Percentiles rank a stretch among this genome's conserved stretches.
These are phyloP conservation scores for Zygnema cylindricum DNA, from an alignment of 139 green algal species.

Conservation along the genomic window DNA sequence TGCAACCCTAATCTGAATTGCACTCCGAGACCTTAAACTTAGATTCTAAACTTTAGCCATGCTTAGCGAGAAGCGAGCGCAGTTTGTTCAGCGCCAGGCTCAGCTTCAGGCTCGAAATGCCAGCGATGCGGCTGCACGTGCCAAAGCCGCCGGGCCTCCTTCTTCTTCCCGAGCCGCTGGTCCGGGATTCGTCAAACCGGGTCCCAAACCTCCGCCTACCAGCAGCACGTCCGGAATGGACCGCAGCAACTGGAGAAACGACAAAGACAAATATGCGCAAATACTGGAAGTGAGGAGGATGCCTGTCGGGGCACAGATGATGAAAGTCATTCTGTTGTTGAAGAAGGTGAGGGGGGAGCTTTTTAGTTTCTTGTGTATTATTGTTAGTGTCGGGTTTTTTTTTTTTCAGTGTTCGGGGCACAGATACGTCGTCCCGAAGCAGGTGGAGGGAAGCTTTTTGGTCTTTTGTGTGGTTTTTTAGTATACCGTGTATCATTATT, in stretches of 20 bases:
- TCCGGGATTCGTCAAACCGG: not conserved
- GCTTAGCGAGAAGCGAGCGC: not conserved
- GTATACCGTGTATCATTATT: no score
- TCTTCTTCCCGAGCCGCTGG: not conserved
- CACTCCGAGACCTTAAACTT: no score
- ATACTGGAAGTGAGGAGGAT: constrained; percentile 17
- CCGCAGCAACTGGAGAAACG: constrained; percentile 9
- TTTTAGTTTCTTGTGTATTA: no score
- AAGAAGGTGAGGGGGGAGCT: not conserved
- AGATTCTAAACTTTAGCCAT: no score
- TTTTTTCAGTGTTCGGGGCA: no score
- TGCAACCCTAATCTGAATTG: no score
- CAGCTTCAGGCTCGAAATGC: constrained; percentile 14
- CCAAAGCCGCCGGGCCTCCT: not conserved
- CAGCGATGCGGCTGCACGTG: constrained; percentile 9
- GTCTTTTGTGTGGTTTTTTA: no score
- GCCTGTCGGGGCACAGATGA: constrained; percentile 27
- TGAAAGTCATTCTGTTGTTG: constrained; percentile 29
- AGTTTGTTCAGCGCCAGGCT: constrained; percentile 30
- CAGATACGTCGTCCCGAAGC: no score
- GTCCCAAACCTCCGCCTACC: constrained; percentile 1
- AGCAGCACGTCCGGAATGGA: not conserved
- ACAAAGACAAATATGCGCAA: constrained; percentile 22
- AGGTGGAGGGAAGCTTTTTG: no score
- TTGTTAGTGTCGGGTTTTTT: no score